Evolutionary conservation across 176 grass and related monocot species (phyloP), one percentile per base, ranked within the genome.

Genomic region (Cymbopogon citratus): DNA sequence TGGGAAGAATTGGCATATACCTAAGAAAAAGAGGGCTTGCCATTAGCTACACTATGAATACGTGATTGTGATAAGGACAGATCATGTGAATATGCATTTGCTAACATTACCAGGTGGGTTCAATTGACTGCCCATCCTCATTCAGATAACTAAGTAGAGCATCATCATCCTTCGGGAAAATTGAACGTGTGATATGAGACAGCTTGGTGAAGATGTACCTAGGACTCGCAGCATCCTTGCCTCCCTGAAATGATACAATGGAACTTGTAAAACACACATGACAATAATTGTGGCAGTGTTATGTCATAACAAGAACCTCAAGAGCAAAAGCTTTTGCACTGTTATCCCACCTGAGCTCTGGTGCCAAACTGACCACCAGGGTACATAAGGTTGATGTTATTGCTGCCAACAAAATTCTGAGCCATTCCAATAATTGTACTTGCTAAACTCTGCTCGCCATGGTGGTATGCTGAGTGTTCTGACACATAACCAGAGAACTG

Each of bases 401-500:
- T 99, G 85, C 89, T 93, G 28, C 96, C 92, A 40, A 95, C 96
- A 81, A 95, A 99, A 74, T 85, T 81, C 87, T 99, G 96, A 79
- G 96, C 96, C 96, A 99, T 99, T 82, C 92, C 92, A 88, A 95
- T 16, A 33, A 95, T 95, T 5, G 96, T 99, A 39, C 90, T 83
- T 49, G 85, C 87, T 46, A 99, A 78, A 82, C 89, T 93, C 76
- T 95, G 92, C 44, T 99, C 88, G 31, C 87, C 96, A 52, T 95
- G 92, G 80, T 99, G 87, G 77, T 95, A 95, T 19, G 92, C 96
- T 6, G 96, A 93, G 67, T 99, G 93, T 62, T 99, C 96, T 16
- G 92, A 95, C 24, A 95, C 92, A 81, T 99, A 99, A 83, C 95
- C 95, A 74, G 87, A 87, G 43, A 99, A 99, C 13, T 95, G 96